These are phyloP conservation scores for Chamaecrista fasciculata DNA, from an alignment of 306 rosid genomes.

Conservation along the genomic window DNA sequence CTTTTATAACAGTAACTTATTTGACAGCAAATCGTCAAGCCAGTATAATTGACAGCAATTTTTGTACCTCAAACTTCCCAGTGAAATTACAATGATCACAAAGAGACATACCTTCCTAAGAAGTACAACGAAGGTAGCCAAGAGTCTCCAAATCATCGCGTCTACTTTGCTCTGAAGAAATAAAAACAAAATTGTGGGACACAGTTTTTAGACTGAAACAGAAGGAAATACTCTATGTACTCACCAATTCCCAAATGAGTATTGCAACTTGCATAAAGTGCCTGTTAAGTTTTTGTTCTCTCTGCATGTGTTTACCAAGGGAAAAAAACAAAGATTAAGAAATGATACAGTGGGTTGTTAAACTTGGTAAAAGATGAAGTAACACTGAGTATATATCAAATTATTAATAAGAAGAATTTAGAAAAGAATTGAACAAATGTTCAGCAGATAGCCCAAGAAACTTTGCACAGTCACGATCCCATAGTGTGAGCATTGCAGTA, in stretches of 20 bases:
- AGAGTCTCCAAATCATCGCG: conserved; percentile 93
- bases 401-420: conserved; percentile 16
- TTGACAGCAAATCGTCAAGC: conserved; percentile 32
- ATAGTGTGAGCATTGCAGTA: too few species aligned
- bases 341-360: background rate
- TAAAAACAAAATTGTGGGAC: conserved; percentile 30
- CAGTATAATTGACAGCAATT: conserved; percentile 10
- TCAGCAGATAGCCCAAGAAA: background rate
- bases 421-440: conserved; percentile 14
- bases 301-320: conserved; percentile 50
- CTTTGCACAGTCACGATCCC: too few species aligned
- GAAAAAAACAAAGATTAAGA: conserved; percentile 32
- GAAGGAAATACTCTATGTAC: conserved; percentile 25
- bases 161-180: conserved; percentile 73
- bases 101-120: conserved; percentile 71
- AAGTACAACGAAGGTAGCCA: conserved; percentile 85
- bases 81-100: conserved; percentile 18
- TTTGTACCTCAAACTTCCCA: conserved; percentile 4
- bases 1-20: too few species aligned
- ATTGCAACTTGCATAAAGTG: conserved; percentile 83
- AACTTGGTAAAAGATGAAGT: conserved; percentile 14
- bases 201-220: background rate
- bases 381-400: conserved; percentile 5
- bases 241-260: conserved; percentile 83
- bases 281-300: conserved; percentile 85